These are phyloP conservation scores for Strobilomyces confusus DNA, from an alignment of 768 basidiomycete species.

Conservation along the genomic window DNA sequence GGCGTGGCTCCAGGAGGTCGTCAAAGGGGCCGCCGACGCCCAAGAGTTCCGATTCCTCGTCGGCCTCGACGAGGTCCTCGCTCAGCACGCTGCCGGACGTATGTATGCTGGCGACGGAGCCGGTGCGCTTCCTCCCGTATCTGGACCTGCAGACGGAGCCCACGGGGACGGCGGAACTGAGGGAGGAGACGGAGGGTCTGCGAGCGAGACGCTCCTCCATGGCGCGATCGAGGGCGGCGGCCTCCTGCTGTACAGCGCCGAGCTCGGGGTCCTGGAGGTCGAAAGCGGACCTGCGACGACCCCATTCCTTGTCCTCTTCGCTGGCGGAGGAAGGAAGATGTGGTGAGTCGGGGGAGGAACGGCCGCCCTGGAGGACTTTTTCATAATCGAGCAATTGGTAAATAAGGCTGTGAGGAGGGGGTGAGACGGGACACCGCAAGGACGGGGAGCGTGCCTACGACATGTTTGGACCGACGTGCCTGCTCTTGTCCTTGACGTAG, in stretches of 20 bases:
- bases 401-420: conserved; percentile 59
- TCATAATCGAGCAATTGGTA: conserved; percentile 94
- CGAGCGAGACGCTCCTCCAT: conserved; percentile 84
- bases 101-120: conserved; percentile 67
- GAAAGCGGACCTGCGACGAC: conserved; percentile 56
- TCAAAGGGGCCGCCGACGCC: conserved; percentile 66
- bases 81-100: conserved; percentile 69
- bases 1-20: conserved; percentile 30
- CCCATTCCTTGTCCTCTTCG: conserved; percentile 80
- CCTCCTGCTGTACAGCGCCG: conserved; percentile 64
- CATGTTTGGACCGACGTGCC: conserved; percentile 90
- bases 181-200: conserved; percentile 64
- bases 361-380: conserved; percentile 56
- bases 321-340: conserved; percentile 50
- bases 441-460: conserved; percentile 56
- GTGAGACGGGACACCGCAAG: conserved; percentile 21
- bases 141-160: conserved; percentile 61
- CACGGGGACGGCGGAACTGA: conserved; percentile 63
- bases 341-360: conserved; percentile 47
- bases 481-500: conserved; percentile 86
- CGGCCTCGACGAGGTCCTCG: conserved; percentile 78
- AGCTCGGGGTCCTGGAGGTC: conserved; percentile 46
- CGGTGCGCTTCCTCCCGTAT: conserved; percentile 69
- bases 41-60: conserved; percentile 71
- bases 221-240: conserved; percentile 78